phyloP scores from a whole-genome alignment of 306 rosid species.

The Vachellia pachyceras region DNA sequence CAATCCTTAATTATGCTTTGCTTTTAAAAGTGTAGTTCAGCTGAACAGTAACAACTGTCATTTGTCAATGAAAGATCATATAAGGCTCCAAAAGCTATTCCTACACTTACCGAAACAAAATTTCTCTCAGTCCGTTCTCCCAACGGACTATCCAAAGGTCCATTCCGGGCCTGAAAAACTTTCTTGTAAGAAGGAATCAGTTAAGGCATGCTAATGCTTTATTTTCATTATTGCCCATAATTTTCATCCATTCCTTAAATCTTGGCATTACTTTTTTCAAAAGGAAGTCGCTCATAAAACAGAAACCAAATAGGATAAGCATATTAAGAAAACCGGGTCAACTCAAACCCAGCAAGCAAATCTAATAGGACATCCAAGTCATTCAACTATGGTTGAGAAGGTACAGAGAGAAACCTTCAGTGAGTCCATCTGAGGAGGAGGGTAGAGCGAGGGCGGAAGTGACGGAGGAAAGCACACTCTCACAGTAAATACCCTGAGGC shows the following conservation, averaged over 20 bases:
- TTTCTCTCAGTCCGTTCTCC: too few relatives aligned
- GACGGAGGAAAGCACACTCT: constrained; percentile 62
- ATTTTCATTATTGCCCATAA: background rate
- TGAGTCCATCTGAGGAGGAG: constrained; percentile 28
- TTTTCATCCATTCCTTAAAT: background rate
- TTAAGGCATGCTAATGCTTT: background rate
- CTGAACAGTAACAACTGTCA: background rate
- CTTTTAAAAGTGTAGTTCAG: background rate
- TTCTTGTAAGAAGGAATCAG: background rate
- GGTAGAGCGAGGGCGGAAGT: constrained; percentile 47
- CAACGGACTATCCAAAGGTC: too few relatives aligned
- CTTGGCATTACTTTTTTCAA: background rate
- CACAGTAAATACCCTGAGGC: constrained; percentile 84
- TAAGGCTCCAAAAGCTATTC: too few relatives aligned
- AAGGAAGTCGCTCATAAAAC: background rate
- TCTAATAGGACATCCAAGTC: background rate
- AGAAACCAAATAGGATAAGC: background rate
- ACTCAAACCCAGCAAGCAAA: constrained; percentile 1
- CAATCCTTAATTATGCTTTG: background rate
- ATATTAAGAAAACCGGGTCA: constrained; percentile 1
- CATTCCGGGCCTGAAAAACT: background rate
- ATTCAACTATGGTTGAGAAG: background rate
- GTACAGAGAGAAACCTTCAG: constrained; percentile 24
- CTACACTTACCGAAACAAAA: too few relatives aligned
- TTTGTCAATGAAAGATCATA: background rate